Conservation (phyloP, 768 basidiomycete species). For the Sistotremastrum niveocremeum region DNA sequence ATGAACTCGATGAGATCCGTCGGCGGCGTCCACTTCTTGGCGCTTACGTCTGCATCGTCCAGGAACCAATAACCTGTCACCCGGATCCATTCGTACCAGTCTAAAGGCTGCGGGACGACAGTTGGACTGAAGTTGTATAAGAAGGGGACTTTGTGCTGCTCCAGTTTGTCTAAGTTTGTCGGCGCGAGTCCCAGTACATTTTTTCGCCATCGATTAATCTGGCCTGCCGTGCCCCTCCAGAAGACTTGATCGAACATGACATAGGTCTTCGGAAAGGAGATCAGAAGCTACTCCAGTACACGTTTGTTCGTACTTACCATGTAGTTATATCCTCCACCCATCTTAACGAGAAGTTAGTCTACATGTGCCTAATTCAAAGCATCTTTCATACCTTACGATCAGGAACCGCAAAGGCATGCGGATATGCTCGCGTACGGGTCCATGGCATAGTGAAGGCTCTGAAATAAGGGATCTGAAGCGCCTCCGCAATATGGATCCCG, state of each 20-base stretch:
- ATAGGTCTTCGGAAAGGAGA: slow-evolving; percentile 45
- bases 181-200: slow-evolving; percentile 59
- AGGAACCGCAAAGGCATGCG: slow-evolving; percentile 95
- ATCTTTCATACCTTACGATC: slow-evolving; percentile 60
- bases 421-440: slow-evolving; percentile 91
- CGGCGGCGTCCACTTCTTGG: slow-evolving; percentile 84
- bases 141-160: slow-evolving; percentile 95
- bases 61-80: slow-evolving; percentile 98
- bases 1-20: slow-evolving; percentile 72
- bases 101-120: slow-evolving; percentile 83
- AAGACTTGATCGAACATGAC: slow-evolving; percentile 98
- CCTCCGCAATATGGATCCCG: slow-evolving; percentile 94
- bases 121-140: slow-evolving; percentile 93
- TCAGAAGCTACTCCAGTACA: slow-evolving; percentile 1
- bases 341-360: slow-evolving; percentile 29
- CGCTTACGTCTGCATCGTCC: slow-evolving; percentile 79
- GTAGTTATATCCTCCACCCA: slow-evolving; percentile 97
- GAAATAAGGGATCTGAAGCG: slow-evolving; percentile 85
- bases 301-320: slow-evolving; percentile 45
- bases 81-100: slow-evolving; percentile 99
- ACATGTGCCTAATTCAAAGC: neutral
- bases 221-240: slow-evolving; percentile 88
- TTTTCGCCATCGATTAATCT: slow-evolving; percentile 89
- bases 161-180: slow-evolving; percentile 89
- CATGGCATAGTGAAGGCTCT: slow-evolving; percentile 97